phyloP scores from a whole-genome alignment of 352 stramenopile species.

The Pythium plurisporium region DNA sequence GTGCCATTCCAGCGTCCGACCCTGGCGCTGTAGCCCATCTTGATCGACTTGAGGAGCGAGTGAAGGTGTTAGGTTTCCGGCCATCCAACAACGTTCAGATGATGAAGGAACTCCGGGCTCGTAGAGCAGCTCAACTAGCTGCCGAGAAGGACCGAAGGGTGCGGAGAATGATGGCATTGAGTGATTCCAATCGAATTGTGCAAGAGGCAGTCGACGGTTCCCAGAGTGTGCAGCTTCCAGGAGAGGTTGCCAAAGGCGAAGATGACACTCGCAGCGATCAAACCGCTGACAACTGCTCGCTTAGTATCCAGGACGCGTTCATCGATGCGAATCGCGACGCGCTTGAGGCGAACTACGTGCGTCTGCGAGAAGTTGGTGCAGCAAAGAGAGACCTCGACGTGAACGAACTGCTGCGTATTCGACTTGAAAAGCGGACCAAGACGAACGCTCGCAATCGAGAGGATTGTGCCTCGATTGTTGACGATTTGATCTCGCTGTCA shows the following conservation, averaged over 20 bases:
- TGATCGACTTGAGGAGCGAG: conserved; percentile 35
- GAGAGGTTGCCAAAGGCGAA: too few species aligned
- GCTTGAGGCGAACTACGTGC: conserved; percentile 47
- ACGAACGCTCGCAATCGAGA: conserved; percentile 13
- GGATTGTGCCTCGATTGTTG: conserved; percentile 7
- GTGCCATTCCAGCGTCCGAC: conserved; percentile 38
- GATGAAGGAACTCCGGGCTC: conserved; percentile 75
- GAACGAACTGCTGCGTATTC: conserved; percentile 31
- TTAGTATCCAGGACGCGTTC: conserved; percentile 32
- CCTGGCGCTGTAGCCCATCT: conserved; percentile 38
- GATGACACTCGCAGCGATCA: background rate
- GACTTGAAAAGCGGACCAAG: conserved; percentile 9
- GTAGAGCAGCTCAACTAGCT: conserved; percentile 58
- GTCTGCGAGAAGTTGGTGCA: conserved; percentile 30
- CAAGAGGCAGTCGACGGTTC: too few species aligned
- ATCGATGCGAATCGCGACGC: conserved; percentile 35
- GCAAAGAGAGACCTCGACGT: conserved; percentile 32
- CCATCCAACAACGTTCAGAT: conserved; percentile 78
- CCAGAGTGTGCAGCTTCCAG: too few species aligned
- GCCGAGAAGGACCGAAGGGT: conserved; percentile 63
- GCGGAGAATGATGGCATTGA: conserved; percentile 39
- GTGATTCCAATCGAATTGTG: conserved; percentile 42
- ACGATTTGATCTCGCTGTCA: conserved; percentile 1
- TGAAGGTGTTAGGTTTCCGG: conserved; percentile 54
- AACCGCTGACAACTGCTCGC: background rate